Percentiles rank a stretch among this genome's conserved stretches.
These are phyloP conservation scores for Elaphomyces granulatus DNA, from an alignment of 495 filamentous ascomycete genomes.

Conservation along the genomic window DNA sequence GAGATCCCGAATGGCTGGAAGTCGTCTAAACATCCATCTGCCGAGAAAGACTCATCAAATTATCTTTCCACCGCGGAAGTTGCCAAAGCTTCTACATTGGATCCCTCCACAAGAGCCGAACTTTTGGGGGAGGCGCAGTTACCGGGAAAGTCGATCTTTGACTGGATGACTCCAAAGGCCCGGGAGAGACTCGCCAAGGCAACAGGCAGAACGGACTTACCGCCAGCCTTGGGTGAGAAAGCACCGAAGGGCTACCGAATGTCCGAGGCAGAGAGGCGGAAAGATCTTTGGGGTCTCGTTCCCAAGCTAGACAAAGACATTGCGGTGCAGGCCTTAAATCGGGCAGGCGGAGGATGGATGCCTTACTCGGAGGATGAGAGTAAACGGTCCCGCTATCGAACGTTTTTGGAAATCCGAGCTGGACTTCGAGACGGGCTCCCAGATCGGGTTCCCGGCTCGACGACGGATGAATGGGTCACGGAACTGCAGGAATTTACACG, in stretches of 20 bases:
- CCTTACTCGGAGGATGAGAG: conserved; percentile 71
- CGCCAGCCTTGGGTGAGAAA: conserved; percentile 60
- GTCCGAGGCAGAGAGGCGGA: conserved; percentile 42
- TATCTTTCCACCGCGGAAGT: conserved; percentile 62
- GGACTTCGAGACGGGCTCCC: conserved; percentile 47
- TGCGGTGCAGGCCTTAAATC: conserved; percentile 59
- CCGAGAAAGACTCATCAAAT: conserved; percentile 17
- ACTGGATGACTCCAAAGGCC: conserved; percentile 72
- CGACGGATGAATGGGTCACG: conserved; percentile 58
- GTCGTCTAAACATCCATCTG: conserved; percentile 40
- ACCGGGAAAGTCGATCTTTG: conserved; percentile 89
- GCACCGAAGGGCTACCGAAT: conserved; percentile 46
- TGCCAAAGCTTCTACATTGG: conserved; percentile 58
- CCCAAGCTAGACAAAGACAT: conserved; percentile 60
- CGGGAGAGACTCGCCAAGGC: conserved; percentile 61
- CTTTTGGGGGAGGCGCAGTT: conserved; percentile 70
- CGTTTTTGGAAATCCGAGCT: conserved; percentile 67
- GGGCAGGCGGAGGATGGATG: conserved; percentile 62
- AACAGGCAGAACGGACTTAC: conserved; percentile 64
- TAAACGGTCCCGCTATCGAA: conserved; percentile 64
- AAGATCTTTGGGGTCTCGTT: conserved; percentile 47
- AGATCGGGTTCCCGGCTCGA: conserved; percentile 38
- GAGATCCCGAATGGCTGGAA: conserved; percentile 64
- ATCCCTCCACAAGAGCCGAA: conserved; percentile 66
- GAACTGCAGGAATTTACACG: conserved; percentile 80